A percentile compares a stretch with the other conserved stretches of the same genome.
Conservation (phyloP, 768 basidiomycete genomes). For the Tricholoma saponaceum region DNA sequence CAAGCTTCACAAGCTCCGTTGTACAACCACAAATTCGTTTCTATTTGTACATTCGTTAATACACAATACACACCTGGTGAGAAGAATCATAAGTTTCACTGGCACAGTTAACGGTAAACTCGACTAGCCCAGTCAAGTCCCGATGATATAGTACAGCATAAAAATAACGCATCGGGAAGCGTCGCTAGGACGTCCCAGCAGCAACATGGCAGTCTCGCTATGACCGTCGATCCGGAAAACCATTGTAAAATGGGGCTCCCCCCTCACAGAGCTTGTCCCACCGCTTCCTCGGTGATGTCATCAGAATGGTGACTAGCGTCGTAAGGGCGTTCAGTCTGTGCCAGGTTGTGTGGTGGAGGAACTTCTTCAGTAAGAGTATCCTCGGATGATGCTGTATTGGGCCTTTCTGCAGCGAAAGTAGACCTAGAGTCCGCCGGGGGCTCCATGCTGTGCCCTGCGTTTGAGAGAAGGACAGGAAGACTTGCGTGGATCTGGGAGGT, state of each 20-base stretch:
- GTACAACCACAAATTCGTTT: not conserved
- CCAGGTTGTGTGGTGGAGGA: not conserved
- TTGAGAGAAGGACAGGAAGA: not conserved
- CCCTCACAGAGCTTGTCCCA: not conserved
- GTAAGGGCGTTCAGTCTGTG: not conserved
- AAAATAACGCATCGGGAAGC: not conserved
- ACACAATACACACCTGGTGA: not conserved
- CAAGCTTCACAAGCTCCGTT: not conserved
- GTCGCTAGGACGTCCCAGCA: not conserved
- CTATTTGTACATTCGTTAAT: not conserved
- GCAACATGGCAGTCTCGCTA: not conserved
- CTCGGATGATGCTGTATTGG: not conserved
- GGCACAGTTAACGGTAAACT: not conserved
- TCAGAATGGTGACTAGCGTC: not conserved
- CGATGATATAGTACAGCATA: not conserved
- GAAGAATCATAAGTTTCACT: not conserved
- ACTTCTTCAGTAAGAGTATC: not conserved
- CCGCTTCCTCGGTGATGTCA: not conserved
- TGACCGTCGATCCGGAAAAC: not conserved
- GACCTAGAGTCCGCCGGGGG: not conserved
- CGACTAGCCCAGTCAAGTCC: not conserved
- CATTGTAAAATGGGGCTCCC: not conserved
- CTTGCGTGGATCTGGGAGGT: not conserved
- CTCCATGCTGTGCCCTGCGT: not conserved
- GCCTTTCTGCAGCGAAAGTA: not conserved